Percentiles rank a stretch among this genome's conserved stretches.
Evolutionary conservation across 768 basidiomycete species (phyloP).

Genomic region (Naganishia antarctica): DNA sequence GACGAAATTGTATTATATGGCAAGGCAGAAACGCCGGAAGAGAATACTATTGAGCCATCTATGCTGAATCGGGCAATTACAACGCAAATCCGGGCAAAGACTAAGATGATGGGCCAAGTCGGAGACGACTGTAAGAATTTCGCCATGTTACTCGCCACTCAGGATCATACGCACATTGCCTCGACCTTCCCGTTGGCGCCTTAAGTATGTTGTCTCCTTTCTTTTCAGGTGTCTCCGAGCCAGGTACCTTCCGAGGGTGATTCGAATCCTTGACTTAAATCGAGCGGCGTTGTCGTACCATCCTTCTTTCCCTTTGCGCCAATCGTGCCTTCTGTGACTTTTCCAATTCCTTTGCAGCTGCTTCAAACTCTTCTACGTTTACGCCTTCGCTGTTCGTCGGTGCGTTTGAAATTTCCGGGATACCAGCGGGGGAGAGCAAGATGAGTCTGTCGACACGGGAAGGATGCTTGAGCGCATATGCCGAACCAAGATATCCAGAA

Average conservation of each 20-base stretch:
- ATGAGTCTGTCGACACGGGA: conserved; percentile 68
- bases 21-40: no score
- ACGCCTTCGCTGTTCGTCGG: conserved; percentile 41
- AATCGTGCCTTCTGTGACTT: conserved; percentile 18
- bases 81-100: conserved; percentile 56
- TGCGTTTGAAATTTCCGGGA: conserved; percentile 64
- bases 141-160: neutral
- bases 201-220: conserved; percentile 8
- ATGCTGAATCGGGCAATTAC: no score
- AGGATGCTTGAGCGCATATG: conserved; percentile 76
- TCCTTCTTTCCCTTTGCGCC: conserved; percentile 12
- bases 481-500: conserved; percentile 73
- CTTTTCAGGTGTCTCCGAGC: neutral
- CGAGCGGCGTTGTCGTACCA: conserved; percentile 11
- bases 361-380: conserved; percentile 23
- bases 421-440: conserved; percentile 85
- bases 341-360: conserved; percentile 29
- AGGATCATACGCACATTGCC: neutral
- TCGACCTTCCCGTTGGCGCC: conserved; percentile 14
- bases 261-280: conserved; percentile 19
- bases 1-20: neutral
- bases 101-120: neutral
- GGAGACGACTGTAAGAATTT: neutral
- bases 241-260: neutral
- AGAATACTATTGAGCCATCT: no score